Base-by-base conservation (phyloP, 1,284 basidiomycete genomes). In the Irpex lacteus region DNA sequence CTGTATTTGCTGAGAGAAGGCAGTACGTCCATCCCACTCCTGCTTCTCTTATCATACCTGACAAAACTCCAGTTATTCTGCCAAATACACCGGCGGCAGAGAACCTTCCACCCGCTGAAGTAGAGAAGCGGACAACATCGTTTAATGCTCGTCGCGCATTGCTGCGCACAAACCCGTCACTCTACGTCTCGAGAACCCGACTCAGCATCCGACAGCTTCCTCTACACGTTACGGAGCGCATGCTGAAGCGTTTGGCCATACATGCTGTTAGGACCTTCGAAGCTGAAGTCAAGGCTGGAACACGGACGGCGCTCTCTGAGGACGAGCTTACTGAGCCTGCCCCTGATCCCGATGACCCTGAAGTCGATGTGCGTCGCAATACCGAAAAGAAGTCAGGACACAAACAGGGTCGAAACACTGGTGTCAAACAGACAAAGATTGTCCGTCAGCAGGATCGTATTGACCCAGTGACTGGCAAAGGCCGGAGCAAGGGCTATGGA, bases 1-100 rank as follows among this genome's bases (percentile, higher is more conserved):
- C 88, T 98, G 70, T 98, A 98, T 77, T 85, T 99, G 61, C 86
- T 99, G 71, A 88, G 94, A 21, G 98, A 99, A 85, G 98, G 96
- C 80, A 92, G 95, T 92, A 71, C 70, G 87, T 78, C 32, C 47
- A 19, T 19, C 18, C 36, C 21, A 53, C 44, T 21, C 53, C 5
- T 59, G 57, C 40, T 6, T 56, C 5, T 8, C 37, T 52, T 7
- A 59, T 21, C 21, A 11, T 8, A 4, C 1, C 55, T 53, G 63
- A 38, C 4, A 4, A 18, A 6, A 26, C n/a, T 59, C 38, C 1
- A 96, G 96, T 96, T 40, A 92, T 98, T 68, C 84, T 96, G 70
- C 92, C 95, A 1, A 95, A 92, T 71, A 87, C 90, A 1, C 88
- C 94, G 1, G 91, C 91, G 2, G 91, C 95, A 0, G 83, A 84